Evolutionary conservation across 208 protist species (phyloP), one percentile per base, ranked within the genome.

Genomic region (Crithidia expoeki): DNA sequence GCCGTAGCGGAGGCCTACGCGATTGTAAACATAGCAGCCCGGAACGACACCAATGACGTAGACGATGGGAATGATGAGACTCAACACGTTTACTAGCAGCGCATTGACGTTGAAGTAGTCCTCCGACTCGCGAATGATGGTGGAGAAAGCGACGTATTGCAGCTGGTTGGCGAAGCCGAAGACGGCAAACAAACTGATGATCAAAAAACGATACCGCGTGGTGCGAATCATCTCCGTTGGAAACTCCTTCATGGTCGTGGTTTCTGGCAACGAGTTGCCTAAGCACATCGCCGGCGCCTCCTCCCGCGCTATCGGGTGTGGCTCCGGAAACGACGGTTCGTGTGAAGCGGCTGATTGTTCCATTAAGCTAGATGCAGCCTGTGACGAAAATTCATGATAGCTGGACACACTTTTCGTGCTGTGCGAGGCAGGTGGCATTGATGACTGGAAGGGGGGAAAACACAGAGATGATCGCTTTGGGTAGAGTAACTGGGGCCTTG

Each of bases 161-260:
- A 88, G 23, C 58, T 88, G 83, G 56, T 81, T 85, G 51, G 79
- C 74, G 67, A 84, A 83, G 46, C 65, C 76, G 23, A 74, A 82
- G 30, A 56, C 64, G 14, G 76, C 50, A 49, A 85, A 84, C 16
- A 85, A 49, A 2, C 36, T 40, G 1, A 80, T n/a, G 1, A 88
- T 62, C 4, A 83, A 47, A 44, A 80, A 80, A 9, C 83, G 83
- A 6, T 67, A 52, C n/a, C 55, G 65, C 0, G 79, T 80, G 11
- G 67, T 72, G 47, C 64, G 51, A 30, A 83, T 57, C 4, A 64
- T 16, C 4, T 34, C 38, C 0, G 2, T 19, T 3, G 36, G 36
- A n/a, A 33, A 19, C 30, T 62, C 50, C 40, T 23, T 28, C 1
- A n/a, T 10, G 0, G 14, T n/a, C 2, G 16, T 21, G 2, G 23